Percentiles rank a stretch among this genome's conserved stretches.
phyloP scores from a whole-genome alignment of 2,329 filamentous ascomycete genomes.

The Tolypocladium amazonense region DNA sequence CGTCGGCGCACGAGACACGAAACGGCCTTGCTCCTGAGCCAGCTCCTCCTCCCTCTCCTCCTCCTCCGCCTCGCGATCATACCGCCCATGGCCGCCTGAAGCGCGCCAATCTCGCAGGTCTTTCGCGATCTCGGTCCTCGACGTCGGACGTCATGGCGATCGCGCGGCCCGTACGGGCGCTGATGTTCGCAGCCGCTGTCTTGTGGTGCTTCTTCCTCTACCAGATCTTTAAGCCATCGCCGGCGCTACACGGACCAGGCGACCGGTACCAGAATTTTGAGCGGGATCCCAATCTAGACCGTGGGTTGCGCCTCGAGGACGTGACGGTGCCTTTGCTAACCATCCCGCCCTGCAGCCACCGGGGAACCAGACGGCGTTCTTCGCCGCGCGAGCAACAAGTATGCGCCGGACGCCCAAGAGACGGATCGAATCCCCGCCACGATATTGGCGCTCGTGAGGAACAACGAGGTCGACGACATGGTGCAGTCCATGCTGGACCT shows the following conservation, averaged over 20 bases:
- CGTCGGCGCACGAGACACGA: not conserved
- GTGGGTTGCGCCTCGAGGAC: conserved; percentile 39
- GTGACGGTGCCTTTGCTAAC: conserved; percentile 6
- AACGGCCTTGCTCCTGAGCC: not conserved
- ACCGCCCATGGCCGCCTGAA: conserved; percentile 2
- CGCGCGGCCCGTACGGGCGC: conserved; percentile 71
- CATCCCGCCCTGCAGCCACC: conserved; percentile 46
- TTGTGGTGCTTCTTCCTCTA: conserved; percentile 73
- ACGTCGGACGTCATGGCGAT: conserved; percentile 57
- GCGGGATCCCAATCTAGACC: conserved; percentile 76
- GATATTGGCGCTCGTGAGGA: conserved; percentile 81
- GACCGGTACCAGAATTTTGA: conserved; percentile 47
- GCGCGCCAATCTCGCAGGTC: not conserved
- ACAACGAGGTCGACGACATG: conserved; percentile 77
- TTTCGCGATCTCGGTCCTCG: conserved; percentile 2
- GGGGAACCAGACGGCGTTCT: conserved; percentile 73
- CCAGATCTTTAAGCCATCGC: conserved; percentile 55
- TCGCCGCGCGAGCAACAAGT: conserved; percentile 63
- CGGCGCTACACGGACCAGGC: conserved; percentile 29
- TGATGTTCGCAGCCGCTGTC: conserved; percentile 60
- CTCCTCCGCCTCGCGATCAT: not conserved
- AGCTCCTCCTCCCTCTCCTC: not conserved
- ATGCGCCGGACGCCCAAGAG: conserved; percentile 63
- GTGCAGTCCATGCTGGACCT: conserved; percentile 83
- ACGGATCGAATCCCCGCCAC: conserved; percentile 88